Conservation (phyloP, 192 early-diverging fungal species). For the Backusella sp. region DNA sequence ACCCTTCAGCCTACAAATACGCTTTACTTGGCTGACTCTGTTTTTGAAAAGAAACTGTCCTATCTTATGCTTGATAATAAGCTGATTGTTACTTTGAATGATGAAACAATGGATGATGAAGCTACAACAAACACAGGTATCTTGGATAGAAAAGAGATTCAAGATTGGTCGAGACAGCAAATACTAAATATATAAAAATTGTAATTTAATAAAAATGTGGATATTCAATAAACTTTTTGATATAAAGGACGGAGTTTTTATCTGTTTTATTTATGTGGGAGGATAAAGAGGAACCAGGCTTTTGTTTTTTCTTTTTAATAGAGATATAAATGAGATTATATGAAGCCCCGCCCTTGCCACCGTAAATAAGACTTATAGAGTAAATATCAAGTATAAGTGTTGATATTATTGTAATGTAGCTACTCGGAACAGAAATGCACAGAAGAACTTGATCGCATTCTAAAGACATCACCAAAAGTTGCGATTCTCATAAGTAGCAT, state of each 20-base stretch:
- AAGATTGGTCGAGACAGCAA: slow-evolving; percentile 6
- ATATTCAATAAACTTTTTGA: not conserved
- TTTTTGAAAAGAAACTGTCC: not conserved
- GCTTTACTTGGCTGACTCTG: not conserved
- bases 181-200: not conserved
- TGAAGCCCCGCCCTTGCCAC: not conserved
- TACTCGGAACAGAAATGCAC: slow-evolving; percentile 34
- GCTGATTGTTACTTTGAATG: not conserved
- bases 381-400: not conserved
- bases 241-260: not conserved
- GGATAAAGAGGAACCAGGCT: not conserved
- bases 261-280: not conserved
- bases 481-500: slow-evolving; percentile 22
- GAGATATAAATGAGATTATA: not conserved
- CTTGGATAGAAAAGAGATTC: not conserved
- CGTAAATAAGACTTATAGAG: not conserved
- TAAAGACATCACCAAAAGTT: slow-evolving; percentile 21
- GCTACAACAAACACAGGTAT: not conserved
- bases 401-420: not conserved
- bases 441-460: slow-evolving; percentile 22
- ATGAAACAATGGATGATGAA: not conserved
- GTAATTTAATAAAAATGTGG: not conserved
- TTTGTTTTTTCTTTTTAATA: not conserved
- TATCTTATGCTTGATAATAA: not conserved
- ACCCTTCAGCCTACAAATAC: not conserved